phyloP scores from a whole-genome alignment of 2,329 filamentous ascomycete species.

The Colletotrichum sidae region DNA sequence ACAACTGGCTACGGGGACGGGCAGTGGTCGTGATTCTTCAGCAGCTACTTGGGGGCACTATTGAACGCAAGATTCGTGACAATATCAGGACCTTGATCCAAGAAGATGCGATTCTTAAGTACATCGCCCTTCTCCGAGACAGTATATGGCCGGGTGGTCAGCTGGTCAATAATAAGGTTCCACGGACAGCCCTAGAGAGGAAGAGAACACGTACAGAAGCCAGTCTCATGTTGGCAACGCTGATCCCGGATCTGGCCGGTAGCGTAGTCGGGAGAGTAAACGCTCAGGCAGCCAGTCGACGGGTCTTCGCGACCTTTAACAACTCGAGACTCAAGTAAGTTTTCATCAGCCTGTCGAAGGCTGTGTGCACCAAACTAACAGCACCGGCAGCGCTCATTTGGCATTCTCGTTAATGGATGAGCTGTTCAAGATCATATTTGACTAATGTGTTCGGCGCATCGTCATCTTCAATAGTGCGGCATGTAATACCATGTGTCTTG shows the following conservation, averaged over 20 bases:
- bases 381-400: too few species aligned
- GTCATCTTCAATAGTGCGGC: too few species aligned
- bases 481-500: too few species aligned
- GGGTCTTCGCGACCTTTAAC: conserved; percentile 91
- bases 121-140: conserved; percentile 78
- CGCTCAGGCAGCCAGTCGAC: conserved; percentile 88
- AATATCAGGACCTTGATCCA: conserved; percentile 78
- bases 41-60: conserved; percentile 93
- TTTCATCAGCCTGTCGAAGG: too few species aligned
- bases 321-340: conserved; percentile 90
- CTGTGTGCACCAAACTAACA: too few species aligned
- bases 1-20: conserved; percentile 95
- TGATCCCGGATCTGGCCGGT: conserved; percentile 90
- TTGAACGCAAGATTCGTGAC: conserved; percentile 94
- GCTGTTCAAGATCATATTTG: too few species aligned
- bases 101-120: conserved; percentile 82
- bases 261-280: conserved; percentile 95
- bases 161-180: conserved; percentile 58
- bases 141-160: conserved; percentile 84
- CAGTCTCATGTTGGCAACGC: conserved; percentile 86
- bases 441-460: too few species aligned
- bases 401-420: too few species aligned
- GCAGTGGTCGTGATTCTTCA: conserved; percentile 97
- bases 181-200: conserved; percentile 79
- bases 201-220: conserved; percentile 86